Base-by-base conservation (phyloP, 2,329 filamentous ascomycete genomes). In the Aspergillus unguis region DNA sequence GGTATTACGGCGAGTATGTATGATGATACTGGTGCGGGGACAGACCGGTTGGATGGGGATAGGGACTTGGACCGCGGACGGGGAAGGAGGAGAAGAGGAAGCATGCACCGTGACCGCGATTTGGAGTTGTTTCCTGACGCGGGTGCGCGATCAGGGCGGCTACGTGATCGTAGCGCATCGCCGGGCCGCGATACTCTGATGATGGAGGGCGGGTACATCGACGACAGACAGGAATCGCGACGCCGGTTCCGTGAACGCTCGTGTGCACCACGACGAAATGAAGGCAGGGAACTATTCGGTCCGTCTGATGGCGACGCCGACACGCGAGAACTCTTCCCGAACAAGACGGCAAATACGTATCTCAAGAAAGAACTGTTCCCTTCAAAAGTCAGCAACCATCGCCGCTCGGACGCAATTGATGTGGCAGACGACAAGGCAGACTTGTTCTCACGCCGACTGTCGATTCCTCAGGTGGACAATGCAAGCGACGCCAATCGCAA, bases 1-100 rank as follows among this genome's bases (percentile, higher is more conserved):
- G 75, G 78, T 0, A 92, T 90, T 61, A 84, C 88, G 62, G 87
- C 85, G 33, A 88, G 83, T 63, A 87, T 96, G 77, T 95, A 95
- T 70, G 90, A 94, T 59, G 90, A 95, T 63, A 81, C 82, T 54
- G 72, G 72, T 36, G 61, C 58, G 38, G 60, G 54, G 11, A 60
- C 63, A 6, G 65, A 67, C 42, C 60, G 60, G 25, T 63, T 64
- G 6, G 62, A 67, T 47, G 52, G 65, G 26, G 69, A 66, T 6
- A 63, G 66, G 50, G 60, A 40, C 7, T 40, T 27, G 36, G 35
- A 48, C 5, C 44, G 44, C 25, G 44, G 63, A 6, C 17, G 59
- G 48, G 67, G 69, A n/a, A 65, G 67, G 9, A 28, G 59, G 48
- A 67, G 69, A n/a, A 65, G 67, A 41, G 56, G 62, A 46, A 62